Percentiles rank a stretch among this genome's conserved stretches.
These are phyloP conservation scores for Sphagnum tenellum DNA, from an alignment of 225 moss, liverwort and hornwort genomes.

Conservation along the genomic window DNA sequence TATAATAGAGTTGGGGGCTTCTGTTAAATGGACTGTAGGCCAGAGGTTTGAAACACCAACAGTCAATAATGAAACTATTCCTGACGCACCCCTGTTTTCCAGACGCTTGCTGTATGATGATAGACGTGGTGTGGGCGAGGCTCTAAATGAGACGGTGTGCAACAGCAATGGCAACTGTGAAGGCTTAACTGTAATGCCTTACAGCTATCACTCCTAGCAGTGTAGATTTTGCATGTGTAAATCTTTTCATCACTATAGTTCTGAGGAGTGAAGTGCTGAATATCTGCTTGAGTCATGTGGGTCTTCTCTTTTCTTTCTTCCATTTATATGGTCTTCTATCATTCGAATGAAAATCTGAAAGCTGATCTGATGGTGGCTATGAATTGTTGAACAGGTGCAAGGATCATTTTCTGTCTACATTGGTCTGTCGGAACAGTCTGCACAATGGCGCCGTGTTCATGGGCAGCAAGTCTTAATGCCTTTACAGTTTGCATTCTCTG, in stretches of 20 bases:
- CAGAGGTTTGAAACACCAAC: too few relatives aligned
- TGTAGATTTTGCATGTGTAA: too few relatives aligned
- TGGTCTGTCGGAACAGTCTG: conserved; percentile 54
- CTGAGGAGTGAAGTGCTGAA: too few relatives aligned
- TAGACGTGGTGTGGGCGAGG: conserved; percentile 66
- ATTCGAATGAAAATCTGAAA: background rate
- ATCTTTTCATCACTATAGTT: too few relatives aligned
- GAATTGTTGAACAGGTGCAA: conserved; percentile 43
- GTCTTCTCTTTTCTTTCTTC: too few relatives aligned
- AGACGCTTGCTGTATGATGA: conserved; percentile 87
- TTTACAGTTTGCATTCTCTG: conserved; percentile 71
- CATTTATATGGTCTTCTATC: background rate
- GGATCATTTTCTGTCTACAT: conserved; percentile 63
- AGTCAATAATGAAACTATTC: too few relatives aligned
- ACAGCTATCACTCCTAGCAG: background rate
- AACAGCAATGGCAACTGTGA: conserved; percentile 50
- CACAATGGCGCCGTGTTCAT: conserved; percentile 83
- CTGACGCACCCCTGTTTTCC: background rate
- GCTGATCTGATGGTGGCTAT: background rate
- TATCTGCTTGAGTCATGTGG: too few relatives aligned
- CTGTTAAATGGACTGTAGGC: too few relatives aligned
- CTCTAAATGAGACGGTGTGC: conserved; percentile 78
- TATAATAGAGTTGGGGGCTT: too few relatives aligned
- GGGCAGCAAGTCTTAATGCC: conserved; percentile 81
- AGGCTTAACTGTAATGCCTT: conserved; percentile 59